Percentiles rank a stretch among this genome's conserved stretches.
Evolutionary conservation across 352 stramenopile genomes (phyloP).

Genomic region (Phytopythium mirpurense): DNA sequence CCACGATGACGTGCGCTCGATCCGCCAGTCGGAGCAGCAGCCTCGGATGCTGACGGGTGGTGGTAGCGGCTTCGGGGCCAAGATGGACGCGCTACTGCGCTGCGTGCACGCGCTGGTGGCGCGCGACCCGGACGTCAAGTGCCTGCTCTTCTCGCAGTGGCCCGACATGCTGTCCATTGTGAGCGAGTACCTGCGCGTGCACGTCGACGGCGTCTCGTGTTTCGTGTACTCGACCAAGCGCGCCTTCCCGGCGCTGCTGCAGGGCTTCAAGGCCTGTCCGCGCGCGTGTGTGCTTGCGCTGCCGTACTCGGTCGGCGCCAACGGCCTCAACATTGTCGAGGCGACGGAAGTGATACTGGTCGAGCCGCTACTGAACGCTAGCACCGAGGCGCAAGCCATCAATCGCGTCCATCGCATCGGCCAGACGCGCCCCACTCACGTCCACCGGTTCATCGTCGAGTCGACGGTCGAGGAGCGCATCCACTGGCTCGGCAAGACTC

Average conservation of each 20-base stretch:
- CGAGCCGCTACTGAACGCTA: constrained; percentile 85
- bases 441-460: constrained; percentile 88
- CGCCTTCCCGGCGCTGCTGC: constrained; percentile 32
- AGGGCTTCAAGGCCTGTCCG: constrained; percentile 47
- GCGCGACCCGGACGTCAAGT: constrained; percentile 67
- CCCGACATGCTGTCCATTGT: constrained; percentile 74
- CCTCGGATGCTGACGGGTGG: neutral
- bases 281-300: constrained; percentile 63
- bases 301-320: constrained; percentile 85
- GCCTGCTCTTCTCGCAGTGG: constrained; percentile 91
- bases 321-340: constrained; percentile 91
- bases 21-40: neutral
- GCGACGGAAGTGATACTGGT: constrained; percentile 90
- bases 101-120: constrained; percentile 42
- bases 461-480: constrained; percentile 90
- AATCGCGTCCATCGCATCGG: constrained; percentile 90
- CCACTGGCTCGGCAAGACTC: constrained; percentile 24
- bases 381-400: constrained; percentile 85
- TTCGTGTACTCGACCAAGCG: constrained; percentile 65
- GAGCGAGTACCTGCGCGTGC: constrained; percentile 10
- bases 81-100: constrained; percentile 58
- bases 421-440: constrained; percentile 72
- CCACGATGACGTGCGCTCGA: neutral
- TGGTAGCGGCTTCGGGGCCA: constrained; percentile 53
- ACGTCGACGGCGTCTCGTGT: constrained; percentile 45